phyloP scores from a whole-genome alignment of 2,329 filamentous ascomycete genomes.

The Blastomyces parvus region DNA sequence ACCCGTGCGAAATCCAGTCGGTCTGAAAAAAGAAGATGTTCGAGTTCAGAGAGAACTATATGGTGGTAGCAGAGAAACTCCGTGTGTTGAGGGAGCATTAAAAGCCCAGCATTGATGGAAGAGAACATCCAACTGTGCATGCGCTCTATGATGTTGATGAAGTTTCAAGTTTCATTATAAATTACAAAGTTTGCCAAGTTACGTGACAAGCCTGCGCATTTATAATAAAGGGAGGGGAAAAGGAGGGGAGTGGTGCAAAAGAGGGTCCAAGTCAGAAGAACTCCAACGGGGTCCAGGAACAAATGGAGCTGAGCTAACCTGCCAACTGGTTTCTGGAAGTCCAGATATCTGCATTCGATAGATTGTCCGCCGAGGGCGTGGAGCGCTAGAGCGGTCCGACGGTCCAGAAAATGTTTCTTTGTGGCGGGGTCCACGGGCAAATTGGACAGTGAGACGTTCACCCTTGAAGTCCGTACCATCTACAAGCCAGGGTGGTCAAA shows the following conservation, averaged over 20 bases:
- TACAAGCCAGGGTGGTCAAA: slow-evolving; percentile 30
- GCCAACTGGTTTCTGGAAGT: slow-evolving; percentile 99
- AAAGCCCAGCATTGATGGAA: not conserved
- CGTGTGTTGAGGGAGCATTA: not conserved
- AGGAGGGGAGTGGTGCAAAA: not conserved
- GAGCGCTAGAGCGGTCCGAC: slow-evolving; percentile 53
- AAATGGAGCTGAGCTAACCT: slow-evolving; percentile 62
- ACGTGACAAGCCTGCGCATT: not conserved
- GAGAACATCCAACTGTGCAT: not conserved
- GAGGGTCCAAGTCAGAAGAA: slow-evolving; percentile 1
- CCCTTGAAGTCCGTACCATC: slow-evolving; percentile 98
- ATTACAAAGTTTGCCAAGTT: not conserved
- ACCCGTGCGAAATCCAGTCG: slow-evolving; percentile 4
- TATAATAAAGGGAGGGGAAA: not conserved
- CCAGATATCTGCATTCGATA: slow-evolving; percentile 97
- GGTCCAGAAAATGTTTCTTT: slow-evolving; percentile 55
- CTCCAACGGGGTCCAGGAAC: slow-evolving; percentile 21
- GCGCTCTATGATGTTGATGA: not conserved
- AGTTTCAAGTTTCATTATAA: not conserved
- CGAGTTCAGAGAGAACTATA: not conserved
- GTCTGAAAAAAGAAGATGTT: slow-evolving; percentile 16
- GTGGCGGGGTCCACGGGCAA: slow-evolving; percentile 76
- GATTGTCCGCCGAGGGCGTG: slow-evolving; percentile 83
- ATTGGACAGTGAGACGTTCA: slow-evolving; percentile 94
- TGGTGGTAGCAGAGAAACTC: not conserved